Evolutionary conservation across 768 basidiomycete species (phyloP), one percentile per base, ranked within the genome.

Genomic region (Leccinum subtestaceum): DNA sequence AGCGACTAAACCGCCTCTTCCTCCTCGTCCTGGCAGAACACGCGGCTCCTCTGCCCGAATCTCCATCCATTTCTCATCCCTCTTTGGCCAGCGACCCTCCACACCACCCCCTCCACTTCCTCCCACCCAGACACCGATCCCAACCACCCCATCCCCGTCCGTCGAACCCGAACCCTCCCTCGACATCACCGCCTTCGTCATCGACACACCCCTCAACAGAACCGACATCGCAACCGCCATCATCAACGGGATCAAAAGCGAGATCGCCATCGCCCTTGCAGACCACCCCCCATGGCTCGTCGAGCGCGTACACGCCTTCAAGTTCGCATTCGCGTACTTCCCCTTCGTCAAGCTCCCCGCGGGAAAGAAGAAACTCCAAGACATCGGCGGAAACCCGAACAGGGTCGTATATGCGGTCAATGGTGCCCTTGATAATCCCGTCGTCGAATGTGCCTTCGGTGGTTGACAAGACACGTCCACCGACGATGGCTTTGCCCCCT

Each of bases 21-120:
- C 75, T 11, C 77, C 74, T 46, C 78, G 75, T 10, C 67, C 70
- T n/a, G 58, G 64, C 15, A n/a, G 52, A 19, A 19, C 43, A 2
- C 63, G 67, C 9, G 40, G 65, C 1, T 60, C 71, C 2, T 57
- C 72, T 0, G 78, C 84, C 0, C 79, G 89, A 1, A 78, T 92
- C 11, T 72, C 81, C 27, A 89, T 88, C 65, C 87, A 91, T 0
- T 94, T 95, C 64, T 87, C 90, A 0, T 87, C 88, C 2, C 79
- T 95, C n/a, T 93, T 92, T 64, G 89, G 85, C 5, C 68, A 74
- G 38, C 65, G 73, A 51, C 59, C 77, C 5, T 63, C 71, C 43
- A 73, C 67, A 23, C 61, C 70, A 19, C 75, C 66, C 9, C 71
- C 71, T 29, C 64, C 66, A 11, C 72, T 53, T 60, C 73, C 63